phyloP scores from a whole-genome alignment of 2,329 filamentous ascomycete genomes.

The Pseudomassariella vexata region DNA sequence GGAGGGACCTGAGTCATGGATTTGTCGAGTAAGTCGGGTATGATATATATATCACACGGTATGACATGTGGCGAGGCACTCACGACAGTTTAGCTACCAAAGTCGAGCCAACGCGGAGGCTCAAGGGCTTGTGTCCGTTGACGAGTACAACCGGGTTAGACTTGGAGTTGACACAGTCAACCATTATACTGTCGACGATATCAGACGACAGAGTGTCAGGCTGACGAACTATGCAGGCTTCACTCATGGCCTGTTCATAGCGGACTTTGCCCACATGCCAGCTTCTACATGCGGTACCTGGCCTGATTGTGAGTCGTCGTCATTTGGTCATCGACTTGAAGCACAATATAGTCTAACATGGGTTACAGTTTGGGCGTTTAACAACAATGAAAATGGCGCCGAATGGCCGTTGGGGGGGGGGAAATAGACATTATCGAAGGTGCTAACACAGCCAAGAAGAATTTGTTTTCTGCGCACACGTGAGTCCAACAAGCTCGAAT shows the following conservation, averaged over 20 bases:
- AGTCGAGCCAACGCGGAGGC: conserved; percentile 31
- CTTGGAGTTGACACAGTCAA: conserved; percentile 39
- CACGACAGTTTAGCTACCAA: conserved; percentile 40
- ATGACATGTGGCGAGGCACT: too few relatives aligned
- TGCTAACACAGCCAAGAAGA: conserved; percentile 53
- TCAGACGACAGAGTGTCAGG: conserved; percentile 56
- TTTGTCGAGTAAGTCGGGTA: conserved; percentile 55
- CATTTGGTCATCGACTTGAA: too few relatives aligned
- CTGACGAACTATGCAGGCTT: conserved; percentile 60
- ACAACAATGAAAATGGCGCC: conserved; percentile 28
- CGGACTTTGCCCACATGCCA: conserved; percentile 71
- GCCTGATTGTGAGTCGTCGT: conserved; percentile 58
- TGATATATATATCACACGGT: too few relatives aligned
- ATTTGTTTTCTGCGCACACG: conserved; percentile 60
- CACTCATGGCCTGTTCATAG: conserved; percentile 62
- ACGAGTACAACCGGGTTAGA: conserved; percentile 35
- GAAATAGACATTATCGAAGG: conserved; percentile 70
- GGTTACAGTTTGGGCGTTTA: conserved; percentile 43
- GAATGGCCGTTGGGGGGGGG: conserved; percentile 58
- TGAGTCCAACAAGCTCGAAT: conserved; percentile 17
- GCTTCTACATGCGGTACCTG: conserved; percentile 64
- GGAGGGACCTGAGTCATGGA: conserved; percentile 57
- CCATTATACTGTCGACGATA: conserved; percentile 24
- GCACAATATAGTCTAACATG: too few relatives aligned
- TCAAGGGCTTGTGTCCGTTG: conserved; percentile 34